Evolutionary conservation across 169 alveolate species (phyloP).

Genomic region (Perkinsus marinus): DNA sequence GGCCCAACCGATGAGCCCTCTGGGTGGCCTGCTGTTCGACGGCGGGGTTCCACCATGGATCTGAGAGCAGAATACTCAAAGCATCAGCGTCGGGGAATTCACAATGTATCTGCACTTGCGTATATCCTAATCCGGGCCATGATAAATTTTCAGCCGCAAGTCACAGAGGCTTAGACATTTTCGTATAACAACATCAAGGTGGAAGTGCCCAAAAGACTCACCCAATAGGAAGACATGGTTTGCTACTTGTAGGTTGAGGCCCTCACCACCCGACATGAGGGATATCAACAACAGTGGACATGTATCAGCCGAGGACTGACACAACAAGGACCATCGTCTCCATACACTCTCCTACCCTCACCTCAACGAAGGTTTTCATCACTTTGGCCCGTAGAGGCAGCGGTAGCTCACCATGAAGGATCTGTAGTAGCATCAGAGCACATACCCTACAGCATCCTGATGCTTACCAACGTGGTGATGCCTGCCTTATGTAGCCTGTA

Average conservation of each 20-base stretch:
- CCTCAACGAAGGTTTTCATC: slow-evolving; percentile 40
- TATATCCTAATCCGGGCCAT: too few relatives aligned
- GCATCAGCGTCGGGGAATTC: too few relatives aligned
- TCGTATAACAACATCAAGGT: not conserved
- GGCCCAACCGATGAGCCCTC: slow-evolving; percentile 73
- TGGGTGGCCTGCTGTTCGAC: slow-evolving; percentile 77
- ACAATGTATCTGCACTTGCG: too few relatives aligned
- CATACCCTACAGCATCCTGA: not conserved
- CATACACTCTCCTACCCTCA: slow-evolving; percentile 34
- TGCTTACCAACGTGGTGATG: not conserved
- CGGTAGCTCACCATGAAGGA: slow-evolving; percentile 2
- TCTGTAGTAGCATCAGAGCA: not conserved
- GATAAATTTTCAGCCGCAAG: too few relatives aligned
- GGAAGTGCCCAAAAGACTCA: not conserved
- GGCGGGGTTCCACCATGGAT: slow-evolving; percentile 82
- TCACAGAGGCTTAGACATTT: too few relatives aligned
- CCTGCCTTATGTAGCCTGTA: slow-evolving; percentile 14
- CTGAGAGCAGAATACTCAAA: slow-evolving; percentile 6
- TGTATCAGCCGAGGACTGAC: not conserved
- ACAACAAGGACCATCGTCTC: not conserved
- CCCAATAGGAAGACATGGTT: slow-evolving; percentile 74
- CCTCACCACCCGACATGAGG: slow-evolving; percentile 93
- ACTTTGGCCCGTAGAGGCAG: slow-evolving; percentile 43
- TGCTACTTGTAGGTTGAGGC: slow-evolving; percentile 91
- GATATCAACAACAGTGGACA: slow-evolving; percentile 53